phyloP scores from a whole-genome alignment of 2,329 filamentous ascomycete species.

The Colletotrichum aenigma region DNA sequence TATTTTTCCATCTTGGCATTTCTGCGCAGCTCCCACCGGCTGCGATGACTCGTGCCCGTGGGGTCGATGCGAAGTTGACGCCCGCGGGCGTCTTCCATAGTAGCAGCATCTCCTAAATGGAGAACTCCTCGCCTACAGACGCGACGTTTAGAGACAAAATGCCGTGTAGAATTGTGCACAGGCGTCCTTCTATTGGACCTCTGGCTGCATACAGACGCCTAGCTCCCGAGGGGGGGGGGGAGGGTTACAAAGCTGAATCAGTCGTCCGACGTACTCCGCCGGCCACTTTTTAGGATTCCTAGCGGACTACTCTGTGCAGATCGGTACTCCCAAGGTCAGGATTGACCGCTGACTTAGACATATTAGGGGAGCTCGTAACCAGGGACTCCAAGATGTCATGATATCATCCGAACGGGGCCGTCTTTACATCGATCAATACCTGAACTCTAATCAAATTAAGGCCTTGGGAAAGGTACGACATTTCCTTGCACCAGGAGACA shows the following conservation, averaged over 20 bases:
- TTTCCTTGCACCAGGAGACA: not conserved
- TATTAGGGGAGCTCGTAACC: not conserved
- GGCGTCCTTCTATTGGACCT: not conserved
- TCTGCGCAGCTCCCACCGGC: not conserved
- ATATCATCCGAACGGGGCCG: not conserved
- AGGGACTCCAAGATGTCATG: not conserved
- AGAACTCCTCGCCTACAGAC: not conserved
- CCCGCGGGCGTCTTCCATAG: not conserved
- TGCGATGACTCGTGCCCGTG: not conserved
- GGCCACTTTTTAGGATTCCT: not conserved
- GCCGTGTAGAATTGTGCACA: not conserved
- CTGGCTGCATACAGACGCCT: not conserved
- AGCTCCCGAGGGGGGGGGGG: not conserved
- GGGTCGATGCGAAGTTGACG: not conserved
- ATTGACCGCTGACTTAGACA: not conserved
- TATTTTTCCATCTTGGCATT: not conserved
- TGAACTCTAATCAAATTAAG: not conserved
- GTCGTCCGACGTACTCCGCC: not conserved
- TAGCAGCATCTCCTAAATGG: not conserved
- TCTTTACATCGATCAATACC: not conserved
- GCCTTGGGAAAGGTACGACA: not conserved
- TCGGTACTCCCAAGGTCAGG: not conserved
- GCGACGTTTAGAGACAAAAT: not conserved
- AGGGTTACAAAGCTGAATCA: not conserved
- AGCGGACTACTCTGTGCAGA: not conserved